These are phyloP conservation scores for Podosphaera xanthii DNA, from an alignment of 2,329 filamentous ascomycete species.

Conservation along the genomic window DNA sequence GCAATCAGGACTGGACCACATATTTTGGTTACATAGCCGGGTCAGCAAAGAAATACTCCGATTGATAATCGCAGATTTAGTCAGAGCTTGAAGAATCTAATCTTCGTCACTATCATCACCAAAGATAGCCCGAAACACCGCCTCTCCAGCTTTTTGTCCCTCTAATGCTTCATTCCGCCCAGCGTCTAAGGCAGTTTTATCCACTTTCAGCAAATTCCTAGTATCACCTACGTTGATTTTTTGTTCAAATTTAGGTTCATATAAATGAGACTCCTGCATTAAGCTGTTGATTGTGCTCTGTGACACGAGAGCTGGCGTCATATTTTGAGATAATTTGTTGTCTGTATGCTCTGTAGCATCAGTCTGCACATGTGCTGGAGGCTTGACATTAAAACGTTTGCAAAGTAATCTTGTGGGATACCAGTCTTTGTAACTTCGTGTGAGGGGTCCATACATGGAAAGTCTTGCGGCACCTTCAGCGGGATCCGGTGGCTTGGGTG, in stretches of 20 bases:
- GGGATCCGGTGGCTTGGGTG: conserved; percentile 42
- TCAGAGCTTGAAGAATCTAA: not conserved
- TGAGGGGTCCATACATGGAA: conserved; percentile 85
- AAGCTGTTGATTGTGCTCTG: conserved; percentile 31
- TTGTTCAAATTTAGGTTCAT: conserved; percentile 4
- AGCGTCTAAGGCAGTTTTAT: conserved; percentile 31
- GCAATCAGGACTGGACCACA: too few species aligned
- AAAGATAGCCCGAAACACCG: conserved; percentile 82
- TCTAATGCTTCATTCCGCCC: conserved; percentile 63
- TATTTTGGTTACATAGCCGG: too few species aligned
- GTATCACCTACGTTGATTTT: not conserved
- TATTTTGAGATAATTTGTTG: conserved; percentile 11
- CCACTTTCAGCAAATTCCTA: conserved; percentile 4
- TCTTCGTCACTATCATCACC: conserved; percentile 58
- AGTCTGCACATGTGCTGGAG: conserved; percentile 43
- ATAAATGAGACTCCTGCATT: conserved; percentile 21
- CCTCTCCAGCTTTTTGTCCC: conserved; percentile 49
- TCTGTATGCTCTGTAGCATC: conserved; percentile 20
- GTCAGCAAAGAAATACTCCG: not conserved
- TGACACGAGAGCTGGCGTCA: conserved; percentile 24
- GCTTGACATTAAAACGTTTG: conserved; percentile 77
- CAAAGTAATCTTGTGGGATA: conserved; percentile 69
- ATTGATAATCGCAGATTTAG: not conserved
- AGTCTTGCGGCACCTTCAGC: conserved; percentile 70
- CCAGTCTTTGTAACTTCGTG: conserved; percentile 47